phyloP scores from a whole-genome alignment of 1,284 basidiomycete genomes.

The Melampsora allii-populina region DNA sequence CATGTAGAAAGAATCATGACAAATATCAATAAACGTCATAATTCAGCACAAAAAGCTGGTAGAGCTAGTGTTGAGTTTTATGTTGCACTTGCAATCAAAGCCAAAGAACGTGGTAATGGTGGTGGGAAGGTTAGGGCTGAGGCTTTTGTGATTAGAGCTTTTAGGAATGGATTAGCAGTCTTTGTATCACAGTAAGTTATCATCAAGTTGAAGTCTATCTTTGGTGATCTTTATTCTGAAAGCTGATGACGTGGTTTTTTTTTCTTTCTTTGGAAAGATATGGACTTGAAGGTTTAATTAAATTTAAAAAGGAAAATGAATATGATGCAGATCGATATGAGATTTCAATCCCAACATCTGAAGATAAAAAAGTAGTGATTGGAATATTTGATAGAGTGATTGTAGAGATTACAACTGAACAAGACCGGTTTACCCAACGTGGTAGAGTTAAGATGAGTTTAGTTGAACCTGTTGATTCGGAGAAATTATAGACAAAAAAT shows the following conservation, averaged over 20 bases:
- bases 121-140: conserved; percentile 57
- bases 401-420: conserved; percentile 31
- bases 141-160: conserved; percentile 91
- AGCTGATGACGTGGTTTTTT: neutral
- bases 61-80: conserved; percentile 96
- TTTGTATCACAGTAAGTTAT: conserved; percentile 81
- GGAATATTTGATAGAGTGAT: conserved; percentile 42
- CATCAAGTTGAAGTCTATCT: conserved; percentile 11
- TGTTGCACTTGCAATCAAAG: conserved; percentile 79
- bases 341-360: conserved; percentile 47
- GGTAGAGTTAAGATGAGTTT: conserved; percentile 56
- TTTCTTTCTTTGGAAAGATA: conserved; percentile 37
- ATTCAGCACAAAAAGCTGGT: conserved; percentile 95
- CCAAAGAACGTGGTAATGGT: conserved; percentile 46
- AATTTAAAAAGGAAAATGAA: conserved; percentile 51
- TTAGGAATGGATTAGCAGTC: conserved; percentile 91
- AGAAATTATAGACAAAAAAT: conserved; percentile 23
- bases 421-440: conserved; percentile 33
- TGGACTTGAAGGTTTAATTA: conserved; percentile 52
- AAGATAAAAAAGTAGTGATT: conserved; percentile 12
- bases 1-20: conserved; percentile 84
- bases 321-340: conserved; percentile 52
- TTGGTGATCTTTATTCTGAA: conserved; percentile 18
- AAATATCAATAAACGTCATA: conserved; percentile 85
- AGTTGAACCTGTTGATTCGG: conserved; percentile 63